Percentiles rank a stretch among this genome's conserved stretches.
Conservation (phyloP, 2,329 filamentous ascomycete species). For the Teratosphaeria pseudoeucalypti region DNA sequence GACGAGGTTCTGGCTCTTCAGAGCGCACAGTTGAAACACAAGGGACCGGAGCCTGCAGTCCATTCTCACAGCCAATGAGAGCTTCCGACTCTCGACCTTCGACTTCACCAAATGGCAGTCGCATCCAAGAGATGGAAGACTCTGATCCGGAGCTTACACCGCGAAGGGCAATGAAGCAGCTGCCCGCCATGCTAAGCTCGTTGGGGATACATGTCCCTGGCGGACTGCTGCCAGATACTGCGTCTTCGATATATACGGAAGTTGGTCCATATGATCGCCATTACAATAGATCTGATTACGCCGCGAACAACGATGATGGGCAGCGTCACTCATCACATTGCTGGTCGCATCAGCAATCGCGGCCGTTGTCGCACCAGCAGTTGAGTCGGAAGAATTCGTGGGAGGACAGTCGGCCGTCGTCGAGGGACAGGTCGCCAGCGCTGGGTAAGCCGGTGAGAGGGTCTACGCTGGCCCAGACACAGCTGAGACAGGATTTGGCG, state of each 20-base stretch:
- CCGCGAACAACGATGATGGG: not conserved
- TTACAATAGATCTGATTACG: not conserved
- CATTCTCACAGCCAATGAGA: not conserved
- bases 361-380: not conserved
- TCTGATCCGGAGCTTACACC: not conserved
- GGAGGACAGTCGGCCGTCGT: not conserved
- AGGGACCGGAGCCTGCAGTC: not conserved
- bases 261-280: not conserved
- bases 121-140: not conserved
- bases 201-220: not conserved
- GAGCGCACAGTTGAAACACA: not conserved
- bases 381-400: not conserved
- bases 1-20: not conserved
- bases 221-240: not conserved
- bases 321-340: not conserved
- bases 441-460: not conserved
- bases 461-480: not conserved
- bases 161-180: not conserved
- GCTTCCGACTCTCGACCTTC: not conserved
- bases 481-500: not conserved
- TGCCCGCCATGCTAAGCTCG: not conserved
- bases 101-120: not conserved
- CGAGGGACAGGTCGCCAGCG: not conserved
- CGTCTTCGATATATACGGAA: not conserved
- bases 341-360: not conserved